phyloP scores from a whole-genome alignment of 1,284 basidiomycete species.

The Marasmius tenuissimus region DNA sequence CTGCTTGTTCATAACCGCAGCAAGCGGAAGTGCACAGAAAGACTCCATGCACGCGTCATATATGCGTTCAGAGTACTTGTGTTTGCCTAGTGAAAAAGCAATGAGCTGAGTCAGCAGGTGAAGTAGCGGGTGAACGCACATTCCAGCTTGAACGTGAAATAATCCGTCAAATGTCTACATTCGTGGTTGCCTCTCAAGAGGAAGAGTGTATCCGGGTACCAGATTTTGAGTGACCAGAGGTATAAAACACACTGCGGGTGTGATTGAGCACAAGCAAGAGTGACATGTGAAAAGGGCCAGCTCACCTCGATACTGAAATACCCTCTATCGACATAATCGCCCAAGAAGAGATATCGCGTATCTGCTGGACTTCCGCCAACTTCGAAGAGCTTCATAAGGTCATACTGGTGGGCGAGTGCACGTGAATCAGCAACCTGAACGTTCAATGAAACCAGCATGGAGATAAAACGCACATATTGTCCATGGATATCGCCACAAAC shows the following conservation, averaged over 20 bases:
- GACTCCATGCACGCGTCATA: conserved; percentile 94
- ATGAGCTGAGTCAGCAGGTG: not conserved
- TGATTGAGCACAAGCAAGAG: conserved; percentile 1
- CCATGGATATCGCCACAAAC: conserved; percentile 94
- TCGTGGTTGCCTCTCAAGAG: conserved; percentile 92
- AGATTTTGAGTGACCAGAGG: conserved; percentile 88
- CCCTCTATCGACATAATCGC: conserved; percentile 94
- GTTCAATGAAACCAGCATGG: not conserved
- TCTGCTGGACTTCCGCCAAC: conserved; percentile 92
- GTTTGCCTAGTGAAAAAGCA: conserved; percentile 64
- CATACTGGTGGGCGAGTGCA: conserved; percentile 54
- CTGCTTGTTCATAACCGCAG: conserved; percentile 97
- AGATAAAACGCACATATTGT: conserved; percentile 75
- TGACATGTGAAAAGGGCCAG: conserved; percentile 8
- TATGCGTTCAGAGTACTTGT: conserved; percentile 89
- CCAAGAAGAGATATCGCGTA: conserved; percentile 91
- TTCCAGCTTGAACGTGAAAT: conserved; percentile 90
- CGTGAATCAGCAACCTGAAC: not conserved
- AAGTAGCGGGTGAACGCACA: conserved; percentile 50
- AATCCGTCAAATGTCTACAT: conserved; percentile 85
- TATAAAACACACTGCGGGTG: conserved; percentile 80
- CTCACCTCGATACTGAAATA: conserved; percentile 89
- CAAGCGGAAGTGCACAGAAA: conserved; percentile 89
- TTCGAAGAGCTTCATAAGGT: conserved; percentile 95
- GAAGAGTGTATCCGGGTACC: conserved; percentile 90